These are phyloP conservation scores for Colletotrichum acutatum DNA, from an alignment of 2,329 filamentous ascomycete species.

Conservation along the genomic window DNA sequence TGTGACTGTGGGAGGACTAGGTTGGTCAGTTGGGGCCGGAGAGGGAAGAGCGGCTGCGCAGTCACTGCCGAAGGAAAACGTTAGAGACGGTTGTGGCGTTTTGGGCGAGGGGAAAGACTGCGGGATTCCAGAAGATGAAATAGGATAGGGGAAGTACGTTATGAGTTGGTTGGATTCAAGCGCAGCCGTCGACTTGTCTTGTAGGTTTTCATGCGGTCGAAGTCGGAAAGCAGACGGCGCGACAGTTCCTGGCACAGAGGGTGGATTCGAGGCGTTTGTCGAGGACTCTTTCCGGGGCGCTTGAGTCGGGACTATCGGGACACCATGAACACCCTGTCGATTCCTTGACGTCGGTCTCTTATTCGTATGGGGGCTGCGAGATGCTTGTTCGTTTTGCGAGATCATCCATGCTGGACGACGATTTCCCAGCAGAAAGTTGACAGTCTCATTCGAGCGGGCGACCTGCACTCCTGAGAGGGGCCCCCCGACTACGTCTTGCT, in stretches of 20 bases:
- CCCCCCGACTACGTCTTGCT: background rate
- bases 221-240: too few species aligned
- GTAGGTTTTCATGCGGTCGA: background rate
- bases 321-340: background rate
- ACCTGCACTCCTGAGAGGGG: conserved; percentile 42
- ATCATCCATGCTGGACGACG: conserved; percentile 47
- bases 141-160: conserved; percentile 7
- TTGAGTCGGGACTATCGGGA: background rate
- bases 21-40: conserved; percentile 71
- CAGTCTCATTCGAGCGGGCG: conserved; percentile 53
- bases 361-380: background rate
- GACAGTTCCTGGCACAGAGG: background rate
- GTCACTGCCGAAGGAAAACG: conserved; percentile 7
- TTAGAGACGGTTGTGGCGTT: background rate
- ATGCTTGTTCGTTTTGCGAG: background rate
- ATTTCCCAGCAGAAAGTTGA: conserved; percentile 51
- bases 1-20: conserved; percentile 56
- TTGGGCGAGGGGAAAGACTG: background rate
- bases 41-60: conserved; percentile 63
- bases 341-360: background rate
- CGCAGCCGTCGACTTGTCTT: background rate
- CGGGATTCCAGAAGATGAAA: background rate
- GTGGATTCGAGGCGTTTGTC: background rate
- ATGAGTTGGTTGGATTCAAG: conserved; percentile 3
- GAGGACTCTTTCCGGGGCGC: background rate